Evolutionary conservation across 148 eudicot genomes (phyloP), one percentile per base, ranked within the genome.

Genomic region (Gaultheria prostrata): DNA sequence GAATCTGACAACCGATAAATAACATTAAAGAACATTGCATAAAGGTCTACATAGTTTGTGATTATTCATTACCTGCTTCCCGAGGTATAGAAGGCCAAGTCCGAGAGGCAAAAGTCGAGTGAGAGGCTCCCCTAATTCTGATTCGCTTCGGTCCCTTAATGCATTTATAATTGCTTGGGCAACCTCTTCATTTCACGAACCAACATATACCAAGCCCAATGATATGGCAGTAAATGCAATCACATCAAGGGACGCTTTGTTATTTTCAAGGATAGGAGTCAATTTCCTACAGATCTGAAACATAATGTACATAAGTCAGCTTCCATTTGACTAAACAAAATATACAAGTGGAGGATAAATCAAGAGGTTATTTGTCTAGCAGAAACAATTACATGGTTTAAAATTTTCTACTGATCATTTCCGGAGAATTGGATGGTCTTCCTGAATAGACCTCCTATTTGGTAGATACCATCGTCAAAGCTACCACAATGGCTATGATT

Each of bases 151-250:
- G 75, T 93, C 95, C 99, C 92, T 93, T 84, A 94, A 84, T 57
- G 98, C 93, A 87, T 89, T 91, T 82, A 93, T 91, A 83, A 97
- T 97, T 86, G 94, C 89, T 89, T 97, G 94, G 30, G 99, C 97
- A 88, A 97, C 89, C 49, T 97, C 98, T 89, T 92, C 95, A 85
- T 93, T 91, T 69, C 97, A 92, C 24, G 99, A 93, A 79, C 99
- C 96, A 77, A 97, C 97, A 82, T 83, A 94, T 48, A 94, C 92
- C 92, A 94, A 74, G 77, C 98, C 97, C 85, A 93, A 85, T 1
- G 98, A 86, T 24, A 97, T 88, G 39, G 98, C 95, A 79, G 99
- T 81, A 83, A 97, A 93, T 26, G 97, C 96, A 88, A 93, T 86
- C 84, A 97, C 97, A 82, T 97, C 99, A 80, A 97, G 94, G 76